Conservation (phyloP, 2,329 filamentous ascomycete species). For the Blumeria graminis region DNA sequence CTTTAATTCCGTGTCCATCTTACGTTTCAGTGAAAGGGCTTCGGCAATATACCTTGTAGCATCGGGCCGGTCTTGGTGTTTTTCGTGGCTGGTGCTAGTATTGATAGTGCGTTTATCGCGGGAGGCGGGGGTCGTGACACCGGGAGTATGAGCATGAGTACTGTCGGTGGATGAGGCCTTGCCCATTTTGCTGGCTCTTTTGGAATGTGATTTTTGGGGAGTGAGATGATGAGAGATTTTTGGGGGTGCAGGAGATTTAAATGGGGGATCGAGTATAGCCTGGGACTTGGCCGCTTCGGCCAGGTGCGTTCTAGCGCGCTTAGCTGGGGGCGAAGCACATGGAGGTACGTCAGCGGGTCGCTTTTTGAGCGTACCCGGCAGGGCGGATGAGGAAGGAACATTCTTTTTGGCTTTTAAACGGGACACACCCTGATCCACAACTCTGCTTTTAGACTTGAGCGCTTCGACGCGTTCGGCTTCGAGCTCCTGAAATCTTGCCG, state of each 20-base stretch:
- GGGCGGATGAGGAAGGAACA: not conserved
- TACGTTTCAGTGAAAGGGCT: constrained; percentile 12
- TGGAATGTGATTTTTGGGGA: constrained; percentile 17
- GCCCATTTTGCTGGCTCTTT: constrained; percentile 19
- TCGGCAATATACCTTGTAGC: constrained; percentile 4
- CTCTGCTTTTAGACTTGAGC: not conserved
- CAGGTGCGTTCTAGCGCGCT: constrained; percentile 16
- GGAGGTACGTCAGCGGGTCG: constrained; percentile 8
- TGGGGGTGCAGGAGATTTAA: constrained; percentile 15
- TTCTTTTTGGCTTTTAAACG: not conserved
- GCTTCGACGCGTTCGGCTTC: constrained; percentile 5
- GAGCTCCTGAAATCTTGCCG: constrained; percentile 5
- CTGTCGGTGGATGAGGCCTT: constrained; percentile 18
- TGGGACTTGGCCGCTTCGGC: constrained; percentile 14
- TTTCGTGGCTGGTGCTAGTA: constrained; percentile 4
- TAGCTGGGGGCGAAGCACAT: constrained; percentile 12
- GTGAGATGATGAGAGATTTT: constrained; percentile 10
- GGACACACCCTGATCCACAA: not conserved
- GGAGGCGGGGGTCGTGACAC: constrained; percentile 12
- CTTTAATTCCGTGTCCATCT: constrained; percentile 12
- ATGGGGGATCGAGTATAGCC: constrained; percentile 16
- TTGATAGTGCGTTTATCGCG: constrained; percentile 13
- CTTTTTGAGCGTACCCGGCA: constrained; percentile 7
- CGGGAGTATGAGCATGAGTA: constrained; percentile 18
- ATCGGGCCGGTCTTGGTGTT: not conserved